Conservation (phyloP, 257 asterid species). For the Verbascum thapsus region DNA sequence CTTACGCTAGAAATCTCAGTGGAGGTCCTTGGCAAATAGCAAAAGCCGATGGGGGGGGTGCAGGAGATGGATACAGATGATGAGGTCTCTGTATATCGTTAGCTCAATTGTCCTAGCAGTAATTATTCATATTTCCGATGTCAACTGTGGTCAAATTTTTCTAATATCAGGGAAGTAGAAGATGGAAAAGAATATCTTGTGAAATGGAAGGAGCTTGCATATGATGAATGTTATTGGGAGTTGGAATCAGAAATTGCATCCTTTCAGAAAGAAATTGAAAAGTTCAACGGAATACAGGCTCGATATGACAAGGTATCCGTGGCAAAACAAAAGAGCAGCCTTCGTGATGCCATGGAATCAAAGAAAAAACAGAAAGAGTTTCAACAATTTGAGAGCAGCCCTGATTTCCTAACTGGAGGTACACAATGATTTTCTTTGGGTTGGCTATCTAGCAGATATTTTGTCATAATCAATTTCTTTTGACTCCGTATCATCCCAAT, state of each 20-base stretch:
- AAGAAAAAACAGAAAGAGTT: slow-evolving; percentile 80
- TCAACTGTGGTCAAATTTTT: slow-evolving; percentile 26
- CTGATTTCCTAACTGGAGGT: slow-evolving; percentile 93
- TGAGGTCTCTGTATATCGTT: slow-evolving; percentile 22
- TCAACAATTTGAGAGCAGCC: slow-evolving; percentile 89
- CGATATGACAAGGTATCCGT: slow-evolving; percentile 50
- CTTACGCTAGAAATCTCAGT: too few species aligned
- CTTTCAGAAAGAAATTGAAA: slow-evolving; percentile 77
- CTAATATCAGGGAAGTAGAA: slow-evolving; percentile 57
- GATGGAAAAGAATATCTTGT: slow-evolving; percentile 85
- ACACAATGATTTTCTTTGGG: slow-evolving; percentile 25
- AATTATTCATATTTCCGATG: slow-evolving; percentile 11
- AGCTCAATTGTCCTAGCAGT: slow-evolving; percentile 5
- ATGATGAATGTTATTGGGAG: slow-evolving; percentile 98
- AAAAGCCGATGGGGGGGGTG: too few species aligned
- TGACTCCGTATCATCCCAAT: slow-evolving; percentile 31
- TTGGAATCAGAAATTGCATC: slow-evolving; percentile 80
- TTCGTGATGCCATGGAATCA: slow-evolving; percentile 59
- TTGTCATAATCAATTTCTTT: slow-evolving; percentile 25
- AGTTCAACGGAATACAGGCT: slow-evolving; percentile 59
- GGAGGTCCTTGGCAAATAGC: too few species aligned
- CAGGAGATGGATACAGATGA: neutral
- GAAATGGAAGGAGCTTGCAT: slow-evolving; percentile 97
- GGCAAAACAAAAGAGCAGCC: slow-evolving; percentile 55
- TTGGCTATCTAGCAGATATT: slow-evolving; percentile 21